These are phyloP conservation scores for Yamadazyma songkhlaensis DNA, from an alignment of 1,139 yeast species.

Conservation along the genomic window DNA sequence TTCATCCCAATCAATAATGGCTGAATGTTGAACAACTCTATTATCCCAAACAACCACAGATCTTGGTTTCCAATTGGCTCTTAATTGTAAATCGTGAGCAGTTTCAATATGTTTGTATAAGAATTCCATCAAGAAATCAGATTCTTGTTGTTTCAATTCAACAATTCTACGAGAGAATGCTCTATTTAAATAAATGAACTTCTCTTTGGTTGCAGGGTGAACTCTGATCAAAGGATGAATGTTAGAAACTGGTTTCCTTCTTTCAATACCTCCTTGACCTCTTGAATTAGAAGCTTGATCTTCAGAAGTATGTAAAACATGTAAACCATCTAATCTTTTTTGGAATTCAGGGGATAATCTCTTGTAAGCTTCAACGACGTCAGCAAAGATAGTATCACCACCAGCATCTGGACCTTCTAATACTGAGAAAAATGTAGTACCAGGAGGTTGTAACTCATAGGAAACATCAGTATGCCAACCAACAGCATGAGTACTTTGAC, in stretches of 20 bases:
- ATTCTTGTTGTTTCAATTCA: conserved; percentile 65
- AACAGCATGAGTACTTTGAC: conserved; percentile 28
- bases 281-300: conserved; percentile 63
- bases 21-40: conserved; percentile 62
- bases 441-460: conserved; percentile 67
- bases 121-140: conserved; percentile 52
- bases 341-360: conserved; percentile 60
- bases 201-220: conserved; percentile 67
- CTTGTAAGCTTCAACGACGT: conserved; percentile 60
- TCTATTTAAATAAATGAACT: conserved; percentile 56
- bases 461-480: conserved; percentile 69
- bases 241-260: conserved; percentile 57
- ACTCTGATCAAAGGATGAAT: conserved; percentile 67
- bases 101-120: conserved; percentile 49
- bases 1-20: conserved; percentile 57
- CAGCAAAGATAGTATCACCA: conserved; percentile 68
- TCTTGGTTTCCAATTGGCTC: conserved; percentile 41
- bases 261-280: conserved; percentile 56
- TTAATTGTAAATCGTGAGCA: conserved; percentile 37
- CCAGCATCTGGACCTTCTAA: conserved; percentile 62
- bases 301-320: conserved; percentile 64
- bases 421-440: conserved; percentile 57
- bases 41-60: conserved; percentile 76
- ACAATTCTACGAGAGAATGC: conserved; percentile 62
- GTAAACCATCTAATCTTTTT: conserved; percentile 49